Percentiles rank a stretch among this genome's conserved stretches.
phyloP scores from a whole-genome alignment of 78 protist species.

The Acrasis kona region DNA sequence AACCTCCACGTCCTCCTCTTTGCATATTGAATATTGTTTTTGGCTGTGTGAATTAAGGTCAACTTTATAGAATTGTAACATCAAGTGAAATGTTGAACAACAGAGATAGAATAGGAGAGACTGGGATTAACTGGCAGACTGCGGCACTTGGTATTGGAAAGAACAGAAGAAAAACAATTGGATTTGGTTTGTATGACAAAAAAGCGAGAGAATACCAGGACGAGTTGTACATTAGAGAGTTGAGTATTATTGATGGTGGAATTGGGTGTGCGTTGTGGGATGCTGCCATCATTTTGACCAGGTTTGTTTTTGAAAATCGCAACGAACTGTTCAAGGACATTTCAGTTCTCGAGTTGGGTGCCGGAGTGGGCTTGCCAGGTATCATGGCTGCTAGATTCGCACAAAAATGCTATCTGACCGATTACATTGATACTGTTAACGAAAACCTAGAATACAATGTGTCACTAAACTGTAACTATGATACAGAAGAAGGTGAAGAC shows the following conservation, averaged over 20 bases:
- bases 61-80: neutral
- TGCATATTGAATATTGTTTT: neutral
- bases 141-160: constrained; percentile 66
- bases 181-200: constrained; percentile 70
- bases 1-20: neutral
- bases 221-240: constrained; percentile 58
- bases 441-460: neutral
- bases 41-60: neutral
- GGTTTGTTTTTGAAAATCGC: constrained; percentile 61
- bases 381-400: constrained; percentile 48
- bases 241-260: constrained; percentile 63
- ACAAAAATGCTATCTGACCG: constrained; percentile 40
- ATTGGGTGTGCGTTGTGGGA: constrained; percentile 82
- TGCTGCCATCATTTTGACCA: constrained; percentile 63
- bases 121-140: constrained; percentile 61
- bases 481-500: constrained; percentile 25
- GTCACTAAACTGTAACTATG: neutral
- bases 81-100: constrained; percentile 43
- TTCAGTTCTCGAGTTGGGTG: constrained; percentile 20
- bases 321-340: constrained; percentile 27
- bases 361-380: constrained; percentile 55
- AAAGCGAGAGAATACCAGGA: constrained; percentile 41
- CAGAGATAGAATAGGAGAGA: constrained; percentile 49
- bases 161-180: constrained; percentile 59
- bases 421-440: constrained; percentile 27